These are phyloP conservation scores for Monoraphidium neglectum DNA, from an alignment of 139 green algal genomes.

Conservation along the genomic window DNA sequence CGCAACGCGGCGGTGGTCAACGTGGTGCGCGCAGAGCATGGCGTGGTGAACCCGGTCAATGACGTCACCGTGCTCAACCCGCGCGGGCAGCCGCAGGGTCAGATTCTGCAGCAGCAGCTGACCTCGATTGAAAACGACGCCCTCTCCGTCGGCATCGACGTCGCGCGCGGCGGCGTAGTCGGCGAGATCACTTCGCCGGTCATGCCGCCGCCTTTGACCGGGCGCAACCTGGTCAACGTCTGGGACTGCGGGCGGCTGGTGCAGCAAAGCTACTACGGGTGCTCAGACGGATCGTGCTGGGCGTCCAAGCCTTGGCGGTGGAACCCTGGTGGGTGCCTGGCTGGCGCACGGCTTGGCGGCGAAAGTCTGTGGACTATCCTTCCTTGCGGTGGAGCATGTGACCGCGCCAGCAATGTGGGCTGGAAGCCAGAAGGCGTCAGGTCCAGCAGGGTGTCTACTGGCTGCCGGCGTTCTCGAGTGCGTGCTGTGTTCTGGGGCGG, in stretches of 20 bases:
- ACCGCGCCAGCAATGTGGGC: too few species aligned
- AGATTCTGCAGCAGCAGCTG: not conserved
- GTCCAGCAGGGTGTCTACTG: too few species aligned
- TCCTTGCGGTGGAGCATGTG: not conserved
- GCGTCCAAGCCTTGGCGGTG: slow-evolving; percentile 1
- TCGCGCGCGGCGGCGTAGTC: slow-evolving; percentile 2
- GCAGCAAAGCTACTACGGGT: slow-evolving; percentile 30
- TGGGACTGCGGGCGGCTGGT: slow-evolving; percentile 24
- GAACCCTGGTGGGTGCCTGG: slow-evolving; percentile 5
- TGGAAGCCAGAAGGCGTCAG: too few species aligned
- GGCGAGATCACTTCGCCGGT: slow-evolving; percentile 10
- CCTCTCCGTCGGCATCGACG: slow-evolving; percentile 5
- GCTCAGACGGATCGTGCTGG: slow-evolving; percentile 26
- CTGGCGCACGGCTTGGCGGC: too few species aligned
- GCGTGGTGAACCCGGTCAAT: not conserved
- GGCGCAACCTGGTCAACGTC: slow-evolving; percentile 24
- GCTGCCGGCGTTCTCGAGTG: too few species aligned
- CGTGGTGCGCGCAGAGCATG: not conserved
- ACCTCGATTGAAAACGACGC: not conserved
- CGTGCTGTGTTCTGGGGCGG: too few species aligned
- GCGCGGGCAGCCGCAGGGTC: not conserved
- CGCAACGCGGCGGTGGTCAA: too few species aligned
- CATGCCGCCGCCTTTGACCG: slow-evolving; percentile 5
- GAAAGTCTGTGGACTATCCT: too few species aligned
- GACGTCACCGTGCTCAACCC: not conserved